A percentile compares a stretch with the other conserved stretches of the same genome.
Conservation (phyloP, 2,329 filamentous ascomycete species). For the Sarocladium strictum region DNA sequence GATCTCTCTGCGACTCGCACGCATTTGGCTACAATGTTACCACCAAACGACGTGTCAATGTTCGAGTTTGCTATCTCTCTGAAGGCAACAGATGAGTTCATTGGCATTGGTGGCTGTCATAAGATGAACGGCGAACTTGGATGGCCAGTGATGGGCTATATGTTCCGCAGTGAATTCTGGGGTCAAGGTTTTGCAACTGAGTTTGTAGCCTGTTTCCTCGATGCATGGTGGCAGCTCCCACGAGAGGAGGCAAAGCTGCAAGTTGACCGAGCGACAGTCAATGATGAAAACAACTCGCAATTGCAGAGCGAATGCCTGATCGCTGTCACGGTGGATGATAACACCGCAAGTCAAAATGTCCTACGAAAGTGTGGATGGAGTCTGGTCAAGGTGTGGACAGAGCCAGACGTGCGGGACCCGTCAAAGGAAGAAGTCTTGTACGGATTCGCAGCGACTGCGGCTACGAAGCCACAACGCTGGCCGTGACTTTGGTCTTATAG, state of each 20-base stretch:
- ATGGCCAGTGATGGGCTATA: slow-evolving; percentile 56
- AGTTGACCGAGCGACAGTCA: slow-evolving; percentile 34
- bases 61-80: slow-evolving; percentile 53
- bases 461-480: background rate
- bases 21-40: slow-evolving; percentile 34
- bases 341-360: slow-evolving; percentile 49
- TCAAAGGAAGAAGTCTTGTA: slow-evolving; percentile 16
- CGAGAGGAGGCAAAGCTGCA: slow-evolving; percentile 36
- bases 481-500: too few relatives aligned
- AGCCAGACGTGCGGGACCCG: slow-evolving; percentile 18
- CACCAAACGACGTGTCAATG: slow-evolving; percentile 41
- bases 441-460: slow-evolving; percentile 18
- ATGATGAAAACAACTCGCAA: slow-evolving; percentile 16
- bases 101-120: slow-evolving; percentile 44
- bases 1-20: slow-evolving; percentile 36
- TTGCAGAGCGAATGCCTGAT: slow-evolving; percentile 34
- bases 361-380: slow-evolving; percentile 51
- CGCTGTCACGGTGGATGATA: slow-evolving; percentile 42
- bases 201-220: slow-evolving; percentile 41
- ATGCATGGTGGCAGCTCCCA: slow-evolving; percentile 43
- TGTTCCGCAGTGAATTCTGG: slow-evolving; percentile 48
- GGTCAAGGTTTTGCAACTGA: slow-evolving; percentile 52
- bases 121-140: slow-evolving; percentile 29
- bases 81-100: slow-evolving; percentile 39
- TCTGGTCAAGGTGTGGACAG: slow-evolving; percentile 33